phyloP scores from a whole-genome alignment of 768 basidiomycete species.

The Pholiota molesta region DNA sequence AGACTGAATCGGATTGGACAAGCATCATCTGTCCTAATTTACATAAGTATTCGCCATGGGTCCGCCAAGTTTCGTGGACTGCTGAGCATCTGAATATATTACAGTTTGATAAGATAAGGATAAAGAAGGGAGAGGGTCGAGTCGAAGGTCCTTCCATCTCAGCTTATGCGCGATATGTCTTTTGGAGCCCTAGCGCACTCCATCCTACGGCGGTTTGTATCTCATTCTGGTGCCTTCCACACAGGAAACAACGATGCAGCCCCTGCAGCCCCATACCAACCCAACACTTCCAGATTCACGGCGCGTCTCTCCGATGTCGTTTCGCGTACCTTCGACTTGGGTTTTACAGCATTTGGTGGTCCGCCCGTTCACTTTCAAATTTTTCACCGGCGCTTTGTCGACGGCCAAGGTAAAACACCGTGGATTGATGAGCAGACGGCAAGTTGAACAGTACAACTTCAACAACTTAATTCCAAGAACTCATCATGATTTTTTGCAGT shows the following conservation, averaged over 20 bases:
- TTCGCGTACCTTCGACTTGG: constrained; percentile 39
- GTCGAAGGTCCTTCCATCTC: too few relatives aligned
- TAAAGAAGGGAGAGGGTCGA: too few relatives aligned
- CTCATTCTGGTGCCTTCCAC: background rate
- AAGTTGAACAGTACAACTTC: constrained; percentile 8
- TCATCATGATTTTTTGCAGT: constrained; percentile 27
- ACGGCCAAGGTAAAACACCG: constrained; percentile 34
- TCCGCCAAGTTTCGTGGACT: background rate
- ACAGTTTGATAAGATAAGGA: background rate
- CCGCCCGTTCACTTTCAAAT: constrained; percentile 53
- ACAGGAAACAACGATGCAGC: background rate
- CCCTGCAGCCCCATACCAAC: constrained; percentile 13
- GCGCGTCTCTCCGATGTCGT: constrained; percentile 34
- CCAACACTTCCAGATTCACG: constrained; percentile 24
- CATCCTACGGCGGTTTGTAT: constrained; percentile 12
- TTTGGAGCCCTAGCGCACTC: constrained; percentile 18
- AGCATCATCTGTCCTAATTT: background rate
- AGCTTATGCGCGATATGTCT: constrained; percentile 13
- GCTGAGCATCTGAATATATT: too few relatives aligned
- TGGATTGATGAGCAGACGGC: constrained; percentile 47
- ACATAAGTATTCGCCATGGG: background rate
- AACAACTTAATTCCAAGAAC: background rate
- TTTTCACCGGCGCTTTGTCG: constrained; percentile 42
- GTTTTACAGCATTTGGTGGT: constrained; percentile 51
- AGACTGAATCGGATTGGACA: background rate